phyloP scores from a whole-genome alignment of 2,329 filamentous ascomycete species.

The Xylariaceae sp. region DNA sequence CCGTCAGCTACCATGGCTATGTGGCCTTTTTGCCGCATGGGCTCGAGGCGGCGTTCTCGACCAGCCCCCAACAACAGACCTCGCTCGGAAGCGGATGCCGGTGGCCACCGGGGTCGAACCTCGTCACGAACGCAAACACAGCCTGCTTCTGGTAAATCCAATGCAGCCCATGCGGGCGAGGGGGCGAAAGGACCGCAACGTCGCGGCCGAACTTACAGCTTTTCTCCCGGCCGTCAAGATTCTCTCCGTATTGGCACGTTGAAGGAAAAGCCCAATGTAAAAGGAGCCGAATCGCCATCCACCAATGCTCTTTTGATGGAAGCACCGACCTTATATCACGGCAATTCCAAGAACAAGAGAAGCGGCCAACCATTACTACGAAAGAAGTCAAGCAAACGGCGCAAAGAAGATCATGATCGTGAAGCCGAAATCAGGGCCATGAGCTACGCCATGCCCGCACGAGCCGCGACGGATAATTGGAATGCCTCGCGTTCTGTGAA shows the following conservation, averaged over 20 bases:
- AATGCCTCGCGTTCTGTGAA: constrained; percentile 55
- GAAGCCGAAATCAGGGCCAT: constrained; percentile 87
- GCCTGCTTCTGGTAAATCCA: constrained; percentile 22
- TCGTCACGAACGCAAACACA: constrained; percentile 28
- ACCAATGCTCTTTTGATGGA: constrained; percentile 29
- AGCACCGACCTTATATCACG: constrained; percentile 51
- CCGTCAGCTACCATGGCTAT: constrained; percentile 56
- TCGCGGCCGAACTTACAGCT: constrained; percentile 52
- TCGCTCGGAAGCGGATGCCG: constrained; percentile 18
- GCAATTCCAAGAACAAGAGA: constrained; percentile 51
- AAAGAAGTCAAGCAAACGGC: constrained; percentile 71
- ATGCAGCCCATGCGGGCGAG: constrained; percentile 20
- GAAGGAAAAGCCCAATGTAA: constrained; percentile 25
- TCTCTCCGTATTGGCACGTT: constrained; percentile 40
- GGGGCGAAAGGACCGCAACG: constrained; percentile 38
- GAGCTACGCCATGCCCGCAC: constrained; percentile 63
- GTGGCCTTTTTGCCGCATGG: constrained; percentile 77
- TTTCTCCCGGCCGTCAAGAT: constrained; percentile 56
- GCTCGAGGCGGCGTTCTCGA: constrained; percentile 56
- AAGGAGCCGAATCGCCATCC: constrained; percentile 14
- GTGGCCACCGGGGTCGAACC: constrained; percentile 18
- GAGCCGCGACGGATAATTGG: constrained; percentile 55
- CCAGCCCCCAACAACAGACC: constrained; percentile 25
- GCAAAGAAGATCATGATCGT: constrained; percentile 67
- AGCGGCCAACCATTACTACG: constrained; percentile 55